Evolutionary conservation across 148 eudicot genomes (phyloP).

Genomic region (Arbutus unedo): DNA sequence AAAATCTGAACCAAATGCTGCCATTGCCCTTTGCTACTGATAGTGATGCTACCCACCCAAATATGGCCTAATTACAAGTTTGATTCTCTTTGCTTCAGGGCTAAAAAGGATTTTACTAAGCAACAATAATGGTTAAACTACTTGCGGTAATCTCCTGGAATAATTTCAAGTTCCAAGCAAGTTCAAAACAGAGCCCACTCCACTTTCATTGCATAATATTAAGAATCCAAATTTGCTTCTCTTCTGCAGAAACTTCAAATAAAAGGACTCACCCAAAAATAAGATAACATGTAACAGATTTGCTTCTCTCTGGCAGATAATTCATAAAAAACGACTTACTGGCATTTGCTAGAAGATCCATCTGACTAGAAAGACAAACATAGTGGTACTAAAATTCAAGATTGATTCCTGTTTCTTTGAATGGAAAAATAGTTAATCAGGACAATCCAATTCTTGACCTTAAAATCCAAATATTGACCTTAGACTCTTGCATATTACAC

Average conservation of each 20-base stretch:
- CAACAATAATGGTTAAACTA: neutral
- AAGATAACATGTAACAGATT: neutral
- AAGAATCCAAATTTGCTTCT: neutral
- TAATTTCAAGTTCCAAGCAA: neutral
- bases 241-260: neutral
- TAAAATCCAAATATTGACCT: no score
- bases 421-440: neutral
- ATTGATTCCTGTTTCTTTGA: neutral
- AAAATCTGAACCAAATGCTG: neutral
- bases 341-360: neutral
- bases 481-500: neutral
- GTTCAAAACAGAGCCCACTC: neutral
- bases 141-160: neutral
- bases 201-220: neutral
- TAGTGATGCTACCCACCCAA: neutral
- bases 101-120: neutral
- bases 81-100: neutral
- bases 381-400: neutral
- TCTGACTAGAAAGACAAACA: neutral
- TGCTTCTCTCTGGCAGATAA: neutral
- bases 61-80: constrained; percentile 1
- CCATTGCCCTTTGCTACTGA: neutral
- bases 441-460: neutral
- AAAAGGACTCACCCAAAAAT: neutral
- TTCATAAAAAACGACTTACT: neutral